Evolutionary conservation across 108 stramenopile species (phyloP).

Genomic region (Pseudonitzschia delicatissima): DNA sequence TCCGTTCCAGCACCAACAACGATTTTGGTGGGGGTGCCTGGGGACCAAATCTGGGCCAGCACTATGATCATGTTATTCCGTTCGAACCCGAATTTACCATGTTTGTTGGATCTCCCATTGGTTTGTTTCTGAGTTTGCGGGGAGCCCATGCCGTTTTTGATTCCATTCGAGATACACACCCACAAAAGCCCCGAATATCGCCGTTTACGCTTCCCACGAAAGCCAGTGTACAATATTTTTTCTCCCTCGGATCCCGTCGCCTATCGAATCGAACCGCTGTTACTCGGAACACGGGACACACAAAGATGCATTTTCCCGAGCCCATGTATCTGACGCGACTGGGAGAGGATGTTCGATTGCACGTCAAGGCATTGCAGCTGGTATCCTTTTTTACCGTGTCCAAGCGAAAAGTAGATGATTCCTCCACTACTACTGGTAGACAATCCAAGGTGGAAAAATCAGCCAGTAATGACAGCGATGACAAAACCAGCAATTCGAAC

Average conservation of each 20-base stretch:
- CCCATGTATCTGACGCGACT: conserved; percentile 64
- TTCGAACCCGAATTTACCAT: conserved; percentile 72
- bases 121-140: conserved; percentile 75
- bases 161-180: conserved; percentile 49
- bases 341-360: conserved; percentile 68
- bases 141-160: conserved; percentile 82
- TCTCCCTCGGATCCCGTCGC: conserved; percentile 82
- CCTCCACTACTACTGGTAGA: too few relatives aligned
- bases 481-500: too few relatives aligned
- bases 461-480: not conserved
- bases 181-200: conserved; percentile 29
- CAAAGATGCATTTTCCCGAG: conserved; percentile 44
- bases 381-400: too few relatives aligned
- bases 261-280: conserved; percentile 74
- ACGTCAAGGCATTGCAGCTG: conserved; percentile 74
- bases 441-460: not conserved
- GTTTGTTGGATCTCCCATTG: conserved; percentile 78
- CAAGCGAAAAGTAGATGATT: too few relatives aligned
- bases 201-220: conserved; percentile 73
- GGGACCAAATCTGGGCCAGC: conserved; percentile 66
- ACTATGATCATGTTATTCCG: conserved; percentile 49
- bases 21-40: conserved; percentile 29
- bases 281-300: conserved; percentile 50
- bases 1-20: conserved; percentile 18
- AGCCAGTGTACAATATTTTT: conserved; percentile 72